These are phyloP conservation scores for Solanum etuberosum DNA, from an alignment of 257 asterid genomes.

Conservation along the genomic window DNA sequence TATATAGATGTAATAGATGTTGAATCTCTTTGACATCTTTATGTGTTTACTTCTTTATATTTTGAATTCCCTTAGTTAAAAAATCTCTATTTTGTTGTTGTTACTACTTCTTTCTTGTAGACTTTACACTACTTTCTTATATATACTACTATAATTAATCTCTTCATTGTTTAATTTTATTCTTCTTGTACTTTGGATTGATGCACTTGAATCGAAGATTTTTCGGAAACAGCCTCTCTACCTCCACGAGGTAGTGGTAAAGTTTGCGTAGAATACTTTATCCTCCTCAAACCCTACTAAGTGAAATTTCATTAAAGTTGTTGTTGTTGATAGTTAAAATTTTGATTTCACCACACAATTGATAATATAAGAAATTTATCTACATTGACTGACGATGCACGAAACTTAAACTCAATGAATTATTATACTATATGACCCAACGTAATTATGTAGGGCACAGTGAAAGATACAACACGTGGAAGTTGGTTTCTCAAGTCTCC, in stretches of 20 bases:
- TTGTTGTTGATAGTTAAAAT: too few species aligned
- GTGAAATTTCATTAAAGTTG: fast-evolving
- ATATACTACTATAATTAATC: too few species aligned
- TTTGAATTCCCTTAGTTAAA: too few species aligned
- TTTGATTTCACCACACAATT: background rate
- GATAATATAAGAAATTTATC: too few species aligned
- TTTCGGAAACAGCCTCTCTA: fast-evolving
- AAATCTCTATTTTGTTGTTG: too few species aligned
- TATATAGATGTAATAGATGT: too few species aligned
- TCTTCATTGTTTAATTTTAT: too few species aligned
- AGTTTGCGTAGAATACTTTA: too few species aligned
- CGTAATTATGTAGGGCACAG: background rate
- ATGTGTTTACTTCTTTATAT: too few species aligned
- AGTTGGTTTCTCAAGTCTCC: background rate
- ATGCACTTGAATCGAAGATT: background rate
- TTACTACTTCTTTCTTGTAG: too few species aligned
- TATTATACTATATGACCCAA: background rate
- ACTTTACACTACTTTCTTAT: background rate
- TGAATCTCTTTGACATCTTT: too few species aligned
- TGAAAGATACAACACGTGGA: background rate
- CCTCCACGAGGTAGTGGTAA: fast-evolving
- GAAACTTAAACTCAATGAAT: too few species aligned
- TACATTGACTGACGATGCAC: fast-evolving
- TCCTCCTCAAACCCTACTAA: fast-evolving
- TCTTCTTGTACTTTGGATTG: background rate